A percentile compares a stretch with the other conserved stretches of the same genome.
These are phyloP conservation scores for Aspergillus transmontanensis DNA, from an alignment of 2,329 filamentous ascomycete species.

Conservation along the genomic window DNA sequence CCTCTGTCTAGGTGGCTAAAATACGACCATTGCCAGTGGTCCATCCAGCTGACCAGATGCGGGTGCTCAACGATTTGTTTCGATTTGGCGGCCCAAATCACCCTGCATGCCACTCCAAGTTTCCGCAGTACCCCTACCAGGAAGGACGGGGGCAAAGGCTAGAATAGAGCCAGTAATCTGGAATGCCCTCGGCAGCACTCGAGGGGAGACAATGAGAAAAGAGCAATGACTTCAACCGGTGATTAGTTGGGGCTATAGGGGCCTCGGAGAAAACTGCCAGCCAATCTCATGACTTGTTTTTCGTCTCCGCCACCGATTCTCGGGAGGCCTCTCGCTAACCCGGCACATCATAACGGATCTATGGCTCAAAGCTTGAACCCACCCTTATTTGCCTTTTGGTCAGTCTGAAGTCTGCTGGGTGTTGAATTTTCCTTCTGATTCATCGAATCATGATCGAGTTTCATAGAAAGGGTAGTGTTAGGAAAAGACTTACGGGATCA, in stretches of 20 bases:
- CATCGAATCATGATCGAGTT: background rate
- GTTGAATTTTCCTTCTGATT: background rate
- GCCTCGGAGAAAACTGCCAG: slow-evolving; percentile 16
- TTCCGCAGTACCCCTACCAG: background rate
- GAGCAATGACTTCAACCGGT: background rate
- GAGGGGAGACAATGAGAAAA: background rate
- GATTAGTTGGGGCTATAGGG: slow-evolving; percentile 9
- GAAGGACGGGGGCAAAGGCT: background rate
- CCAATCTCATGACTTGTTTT: slow-evolving; percentile 16
- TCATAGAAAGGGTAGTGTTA: background rate
- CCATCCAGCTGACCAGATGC: slow-evolving; percentile 2
- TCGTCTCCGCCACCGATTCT: slow-evolving; percentile 15
- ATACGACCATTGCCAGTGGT: slow-evolving; percentile 5
- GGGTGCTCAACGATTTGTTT: background rate
- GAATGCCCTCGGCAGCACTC: background rate
- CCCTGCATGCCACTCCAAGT: slow-evolving; percentile 1
- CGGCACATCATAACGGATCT: background rate
- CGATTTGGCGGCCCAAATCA: background rate
- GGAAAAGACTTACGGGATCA: background rate
- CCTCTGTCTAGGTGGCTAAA: background rate
- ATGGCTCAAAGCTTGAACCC: background rate
- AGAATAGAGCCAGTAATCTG: background rate
- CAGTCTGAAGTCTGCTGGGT: background rate
- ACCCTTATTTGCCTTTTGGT: background rate
- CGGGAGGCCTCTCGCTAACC: background rate